A percentile compares a stretch with the other conserved stretches of the same genome.
Evolutionary conservation across 805 yeast genomes (phyloP).

Genomic region (Metschnikowia cerradonensis): DNA sequence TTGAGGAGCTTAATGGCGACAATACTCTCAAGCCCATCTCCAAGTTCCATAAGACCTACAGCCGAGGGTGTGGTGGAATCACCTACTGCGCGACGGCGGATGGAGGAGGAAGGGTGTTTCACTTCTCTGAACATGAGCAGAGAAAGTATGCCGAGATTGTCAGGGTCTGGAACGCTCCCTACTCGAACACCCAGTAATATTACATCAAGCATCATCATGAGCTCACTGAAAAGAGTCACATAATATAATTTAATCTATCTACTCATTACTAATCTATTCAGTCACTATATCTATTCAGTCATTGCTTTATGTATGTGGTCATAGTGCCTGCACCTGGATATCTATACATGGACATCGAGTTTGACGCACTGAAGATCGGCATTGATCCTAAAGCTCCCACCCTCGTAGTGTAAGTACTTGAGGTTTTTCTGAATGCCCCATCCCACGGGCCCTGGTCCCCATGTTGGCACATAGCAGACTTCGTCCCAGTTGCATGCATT

Average conservation of each 20-base stretch:
- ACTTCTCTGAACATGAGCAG: slow-evolving; percentile 7
- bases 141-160: slow-evolving; percentile 5
- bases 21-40: slow-evolving; percentile 2
- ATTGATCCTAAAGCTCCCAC: slow-evolving; percentile 12
- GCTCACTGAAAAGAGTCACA: background rate
- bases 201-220: background rate
- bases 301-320: background rate
- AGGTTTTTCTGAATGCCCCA: slow-evolving; percentile 25
- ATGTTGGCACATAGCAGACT: slow-evolving; percentile 54
- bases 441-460: slow-evolving; percentile 38
- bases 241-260: background rate
- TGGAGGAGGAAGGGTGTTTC: slow-evolving; percentile 10
- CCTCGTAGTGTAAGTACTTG: slow-evolving; percentile 13
- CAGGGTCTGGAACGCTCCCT: slow-evolving; percentile 10
- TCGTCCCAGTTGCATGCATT: slow-evolving; percentile 43
- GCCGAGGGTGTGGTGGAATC: slow-evolving; percentile 15
- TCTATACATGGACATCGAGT: background rate
- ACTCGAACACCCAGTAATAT: background rate
- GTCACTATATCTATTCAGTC: background rate
- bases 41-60: slow-evolving; percentile 9
- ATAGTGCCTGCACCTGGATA: background rate
- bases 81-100: slow-evolving; percentile 15
- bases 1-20: slow-evolving; percentile 6
- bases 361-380: slow-evolving; percentile 17
- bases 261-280: too few relatives aligned